phyloP scores from a whole-genome alignment of 768 basidiomycete species.

The Panaeolus cyanescens region DNA sequence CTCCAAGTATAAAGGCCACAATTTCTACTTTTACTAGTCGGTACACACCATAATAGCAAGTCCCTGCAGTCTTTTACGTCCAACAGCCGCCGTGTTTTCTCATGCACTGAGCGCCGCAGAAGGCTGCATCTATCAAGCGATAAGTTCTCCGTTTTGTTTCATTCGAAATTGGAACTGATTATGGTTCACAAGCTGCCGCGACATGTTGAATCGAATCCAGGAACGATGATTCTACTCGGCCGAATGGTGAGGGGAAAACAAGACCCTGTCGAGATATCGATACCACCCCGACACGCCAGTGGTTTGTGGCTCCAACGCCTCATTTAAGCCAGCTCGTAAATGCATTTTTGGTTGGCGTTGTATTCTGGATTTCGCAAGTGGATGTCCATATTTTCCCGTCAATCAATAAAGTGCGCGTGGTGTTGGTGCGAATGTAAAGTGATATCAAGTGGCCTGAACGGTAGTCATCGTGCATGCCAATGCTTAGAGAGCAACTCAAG shows the following conservation, averaged over 20 bases:
- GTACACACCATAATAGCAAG: not conserved
- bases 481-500: no score
- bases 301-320: not conserved
- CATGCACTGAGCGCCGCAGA: constrained; percentile 1
- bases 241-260: not conserved
- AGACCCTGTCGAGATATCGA: not conserved
- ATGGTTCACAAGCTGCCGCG: not conserved
- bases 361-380: no score
- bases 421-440: no score
- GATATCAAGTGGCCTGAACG: no score
- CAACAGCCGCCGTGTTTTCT: not conserved
- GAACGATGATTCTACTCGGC: not conserved
- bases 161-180: not conserved
- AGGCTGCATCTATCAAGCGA: not conserved
- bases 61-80: not conserved
- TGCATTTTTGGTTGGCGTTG: no score
- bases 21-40: not conserved
- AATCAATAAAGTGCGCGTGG: no score
- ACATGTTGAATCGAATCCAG: not conserved
- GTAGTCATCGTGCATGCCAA: no score
- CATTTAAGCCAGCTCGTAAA: no score
- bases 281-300: not conserved
- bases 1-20: not conserved
- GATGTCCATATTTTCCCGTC: no score
- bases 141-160: not conserved